phyloP scores from a whole-genome alignment of 2,329 filamentous ascomycete species.

The Fusarium falciforme region DNA sequence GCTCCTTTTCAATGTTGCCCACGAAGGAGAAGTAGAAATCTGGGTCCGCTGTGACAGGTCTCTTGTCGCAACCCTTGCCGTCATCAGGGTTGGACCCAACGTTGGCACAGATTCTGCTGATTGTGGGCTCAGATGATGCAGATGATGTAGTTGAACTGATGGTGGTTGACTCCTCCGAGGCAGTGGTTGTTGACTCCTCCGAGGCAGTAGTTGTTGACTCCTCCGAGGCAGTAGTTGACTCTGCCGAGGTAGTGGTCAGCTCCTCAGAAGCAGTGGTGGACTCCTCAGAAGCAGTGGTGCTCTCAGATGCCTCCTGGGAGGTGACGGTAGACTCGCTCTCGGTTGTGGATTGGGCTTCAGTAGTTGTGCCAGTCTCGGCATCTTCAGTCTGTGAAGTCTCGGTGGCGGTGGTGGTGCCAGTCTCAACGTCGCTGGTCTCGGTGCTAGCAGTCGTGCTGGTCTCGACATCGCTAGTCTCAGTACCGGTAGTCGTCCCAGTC shows the following conservation, averaged over 20 bases:
- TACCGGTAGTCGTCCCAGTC: background rate
- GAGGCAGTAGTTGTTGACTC: background rate
- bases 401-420: background rate
- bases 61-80: background rate
- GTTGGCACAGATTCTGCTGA: conserved; percentile 9
- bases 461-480: background rate
- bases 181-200: background rate
- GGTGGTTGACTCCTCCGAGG: background rate
- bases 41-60: background rate
- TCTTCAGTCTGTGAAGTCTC: background rate
- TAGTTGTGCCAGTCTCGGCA: background rate
- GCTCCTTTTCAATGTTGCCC: conserved; percentile 5
- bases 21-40: background rate
- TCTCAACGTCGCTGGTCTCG: background rate
- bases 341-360: background rate
- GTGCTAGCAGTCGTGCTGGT: background rate
- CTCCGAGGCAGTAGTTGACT: background rate
- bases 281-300: background rate
- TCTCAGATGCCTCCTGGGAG: background rate
- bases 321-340: background rate
- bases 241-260: background rate
- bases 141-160: background rate
- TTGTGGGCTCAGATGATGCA: background rate
- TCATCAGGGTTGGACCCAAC: background rate
- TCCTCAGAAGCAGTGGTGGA: background rate